Evolutionary conservation across 139 green algal genomes (phyloP).

Genomic region (Chlamydomonas sp.): DNA sequence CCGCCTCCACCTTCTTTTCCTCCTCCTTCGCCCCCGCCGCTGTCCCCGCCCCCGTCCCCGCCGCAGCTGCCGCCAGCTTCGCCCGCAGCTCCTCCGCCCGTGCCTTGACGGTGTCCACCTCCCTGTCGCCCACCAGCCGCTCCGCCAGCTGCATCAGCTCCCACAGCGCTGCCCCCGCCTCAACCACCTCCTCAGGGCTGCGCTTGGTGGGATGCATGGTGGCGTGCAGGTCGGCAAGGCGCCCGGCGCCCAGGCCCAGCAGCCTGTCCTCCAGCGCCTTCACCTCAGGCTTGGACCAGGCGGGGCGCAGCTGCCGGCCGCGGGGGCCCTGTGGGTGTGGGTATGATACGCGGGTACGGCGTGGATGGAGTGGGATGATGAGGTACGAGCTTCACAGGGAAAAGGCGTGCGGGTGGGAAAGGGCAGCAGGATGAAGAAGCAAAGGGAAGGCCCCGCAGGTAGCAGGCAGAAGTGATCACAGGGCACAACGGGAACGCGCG

Average conservation of each 20-base stretch:
- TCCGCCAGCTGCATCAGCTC: not conserved
- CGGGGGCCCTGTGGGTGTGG: not conserved
- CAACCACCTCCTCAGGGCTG: constrained; percentile 30
- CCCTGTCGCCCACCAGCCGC: not conserved
- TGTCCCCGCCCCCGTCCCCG: not conserved
- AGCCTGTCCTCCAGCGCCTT: constrained; percentile 62
- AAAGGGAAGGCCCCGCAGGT: no score
- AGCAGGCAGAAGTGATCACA: no score
- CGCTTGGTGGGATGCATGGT: constrained; percentile 18
- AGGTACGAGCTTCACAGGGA: no score
- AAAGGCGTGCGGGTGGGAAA: no score
- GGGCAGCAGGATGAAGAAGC: no score
- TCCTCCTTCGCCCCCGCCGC: not conserved
- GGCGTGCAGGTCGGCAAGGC: not conserved
- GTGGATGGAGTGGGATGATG: no score
- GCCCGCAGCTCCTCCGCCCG: not conserved
- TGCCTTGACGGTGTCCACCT: not conserved
- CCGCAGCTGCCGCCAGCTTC: not conserved
- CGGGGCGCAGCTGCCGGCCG: not conserved
- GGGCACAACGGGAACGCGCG: no score
- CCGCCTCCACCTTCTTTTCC: no score
- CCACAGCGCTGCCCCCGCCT: constrained; percentile 24
- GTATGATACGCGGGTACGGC: not conserved
- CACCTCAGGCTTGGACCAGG: constrained; percentile 51
- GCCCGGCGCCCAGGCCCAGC: constrained; percentile 43